A percentile compares a stretch with the other conserved stretches of the same genome.
phyloP scores from a whole-genome alignment of 2,329 filamentous ascomycete genomes.

The Hymenoscyphus albidus region DNA sequence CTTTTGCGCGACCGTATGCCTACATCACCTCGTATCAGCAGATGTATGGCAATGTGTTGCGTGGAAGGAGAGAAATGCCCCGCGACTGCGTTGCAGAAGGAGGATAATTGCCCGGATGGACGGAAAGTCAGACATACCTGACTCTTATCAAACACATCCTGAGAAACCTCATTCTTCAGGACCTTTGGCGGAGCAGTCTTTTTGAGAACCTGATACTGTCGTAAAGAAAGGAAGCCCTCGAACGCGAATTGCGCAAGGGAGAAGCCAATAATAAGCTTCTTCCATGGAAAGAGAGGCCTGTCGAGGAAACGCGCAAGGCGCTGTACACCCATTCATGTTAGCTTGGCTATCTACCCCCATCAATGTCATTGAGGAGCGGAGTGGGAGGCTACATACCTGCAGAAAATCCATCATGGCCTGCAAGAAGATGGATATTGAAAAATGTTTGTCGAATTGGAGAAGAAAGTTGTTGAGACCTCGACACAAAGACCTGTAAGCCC shows the following conservation, averaged over 20 bases:
- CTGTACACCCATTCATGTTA: conserved; percentile 37
- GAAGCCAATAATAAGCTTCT: conserved; percentile 91
- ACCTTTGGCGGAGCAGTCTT: conserved; percentile 79
- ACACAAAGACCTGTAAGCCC: not conserved
- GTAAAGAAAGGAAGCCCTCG: conserved; percentile 82
- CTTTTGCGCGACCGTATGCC: conserved; percentile 94
- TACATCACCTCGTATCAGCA: conserved; percentile 32
- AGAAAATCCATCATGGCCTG: conserved; percentile 35
- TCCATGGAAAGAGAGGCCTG: conserved; percentile 93
- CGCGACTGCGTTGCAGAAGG: not conserved
- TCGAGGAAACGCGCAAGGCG: conserved; percentile 83
- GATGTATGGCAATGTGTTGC: not conserved
- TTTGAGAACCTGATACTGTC: conserved; percentile 85
- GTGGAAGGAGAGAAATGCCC: too few species aligned
- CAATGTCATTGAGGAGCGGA: not conserved
- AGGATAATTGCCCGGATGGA: not conserved
- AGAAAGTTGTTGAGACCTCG: not conserved
- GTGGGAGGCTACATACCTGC: conserved; percentile 28
- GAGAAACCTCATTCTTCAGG: conserved; percentile 79
- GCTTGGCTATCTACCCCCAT: conserved; percentile 10
- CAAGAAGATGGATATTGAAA: conserved; percentile 3
- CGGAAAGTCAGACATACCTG: conserved; percentile 50
- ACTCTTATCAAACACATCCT: conserved; percentile 90
- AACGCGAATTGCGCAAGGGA: conserved; percentile 87
- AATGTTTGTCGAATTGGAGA: not conserved